Evolutionary conservation across 83 land plant species (phyloP).

Genomic region (Picea mariana): DNA sequence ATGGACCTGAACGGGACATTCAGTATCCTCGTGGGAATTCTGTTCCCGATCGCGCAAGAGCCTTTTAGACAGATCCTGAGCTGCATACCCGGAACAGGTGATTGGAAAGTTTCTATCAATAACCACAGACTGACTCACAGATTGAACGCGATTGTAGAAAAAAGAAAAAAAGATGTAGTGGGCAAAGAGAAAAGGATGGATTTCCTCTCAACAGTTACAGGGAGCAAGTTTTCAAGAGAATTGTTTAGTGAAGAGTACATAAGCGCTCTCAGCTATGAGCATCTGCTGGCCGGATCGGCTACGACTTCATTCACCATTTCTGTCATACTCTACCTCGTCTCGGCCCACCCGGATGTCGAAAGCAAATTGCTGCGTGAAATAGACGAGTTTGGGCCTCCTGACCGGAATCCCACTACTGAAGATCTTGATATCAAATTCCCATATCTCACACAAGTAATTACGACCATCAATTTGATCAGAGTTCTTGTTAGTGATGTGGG

Average conservation of each 20-base stretch:
- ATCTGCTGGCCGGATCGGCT: conserved; percentile 69
- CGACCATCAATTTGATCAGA: too few species aligned
- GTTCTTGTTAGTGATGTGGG: too few species aligned
- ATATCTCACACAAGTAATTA: too few species aligned
- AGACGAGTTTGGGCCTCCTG: too few species aligned
- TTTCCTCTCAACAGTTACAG: conserved; percentile 53
- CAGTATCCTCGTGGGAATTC: too few species aligned
- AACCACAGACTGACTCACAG: conserved; percentile 6
- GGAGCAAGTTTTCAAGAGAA: conserved; percentile 22
- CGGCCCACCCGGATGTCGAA: conserved; percentile 69
- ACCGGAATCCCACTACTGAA: too few species aligned
- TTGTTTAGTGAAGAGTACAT: conserved; percentile 55
- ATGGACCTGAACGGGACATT: too few species aligned
- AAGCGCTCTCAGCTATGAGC: conserved; percentile 70
- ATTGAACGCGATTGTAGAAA: conserved; percentile 47
- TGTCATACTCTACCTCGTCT: conserved; percentile 47
- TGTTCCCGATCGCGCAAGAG: too few species aligned
- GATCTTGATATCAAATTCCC: too few species aligned
- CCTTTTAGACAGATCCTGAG: too few species aligned
- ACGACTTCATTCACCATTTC: conserved; percentile 65
- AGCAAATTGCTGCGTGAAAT: conserved; percentile 63
- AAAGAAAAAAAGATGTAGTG: conserved; percentile 31
- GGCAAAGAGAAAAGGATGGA: conserved; percentile 28
- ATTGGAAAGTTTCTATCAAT: too few species aligned
- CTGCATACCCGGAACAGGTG: too few species aligned